Conservation (phyloP, 176 grass and related monocot species). For the Lolium perenne region DNA sequence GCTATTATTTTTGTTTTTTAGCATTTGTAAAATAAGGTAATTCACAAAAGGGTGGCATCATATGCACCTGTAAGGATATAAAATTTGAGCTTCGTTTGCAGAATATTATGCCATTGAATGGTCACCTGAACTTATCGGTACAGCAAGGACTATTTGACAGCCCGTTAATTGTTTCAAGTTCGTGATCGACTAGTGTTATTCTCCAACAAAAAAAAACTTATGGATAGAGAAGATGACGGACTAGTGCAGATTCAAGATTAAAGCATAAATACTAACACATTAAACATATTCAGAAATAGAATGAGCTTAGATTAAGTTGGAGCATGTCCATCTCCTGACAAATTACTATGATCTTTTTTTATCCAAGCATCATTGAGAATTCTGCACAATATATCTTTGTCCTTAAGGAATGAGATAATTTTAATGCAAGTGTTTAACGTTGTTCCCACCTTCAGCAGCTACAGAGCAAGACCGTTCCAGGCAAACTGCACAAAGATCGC, state of each 20-base stretch:
- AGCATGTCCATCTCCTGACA: constrained; percentile 14
- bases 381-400: not conserved
- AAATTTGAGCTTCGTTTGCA: not conserved
- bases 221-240: constrained; percentile 12
- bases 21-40: constrained; percentile 4
- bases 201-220: not conserved
- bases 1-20: not conserved
- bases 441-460: constrained; percentile 76
- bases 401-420: constrained; percentile 16
- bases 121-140: not conserved
- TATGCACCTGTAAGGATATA: not conserved
- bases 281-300: not conserved
- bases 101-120: constrained; percentile 23
- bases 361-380: not conserved
- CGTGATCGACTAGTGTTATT: not conserved
- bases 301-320: constrained; percentile 15
- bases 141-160: not conserved
- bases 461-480: constrained; percentile 87
- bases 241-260: not conserved
- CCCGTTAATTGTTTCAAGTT: constrained; percentile 17
- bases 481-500: constrained; percentile 87
- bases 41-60: constrained; percentile 19
- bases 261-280: constrained; percentile 11
- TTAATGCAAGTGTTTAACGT: constrained; percentile 37
- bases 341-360: constrained; percentile 19